Conservation (phyloP, 805 yeast species). For the Candida nitratophila region DNA sequence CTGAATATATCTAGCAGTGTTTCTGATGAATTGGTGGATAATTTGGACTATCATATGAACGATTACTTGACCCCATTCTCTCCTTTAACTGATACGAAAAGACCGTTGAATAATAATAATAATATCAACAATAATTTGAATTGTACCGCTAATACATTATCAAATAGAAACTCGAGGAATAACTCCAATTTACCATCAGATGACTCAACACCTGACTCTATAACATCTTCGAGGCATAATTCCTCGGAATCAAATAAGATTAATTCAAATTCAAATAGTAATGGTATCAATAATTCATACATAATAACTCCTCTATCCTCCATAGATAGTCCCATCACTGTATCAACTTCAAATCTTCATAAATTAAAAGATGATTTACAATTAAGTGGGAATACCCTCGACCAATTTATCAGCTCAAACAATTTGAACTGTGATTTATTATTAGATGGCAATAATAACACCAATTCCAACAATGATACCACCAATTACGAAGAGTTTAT, state of each 20-base stretch:
- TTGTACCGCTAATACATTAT: too few relatives aligned
- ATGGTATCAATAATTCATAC: slow-evolving; percentile 3
- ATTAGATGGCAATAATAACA: slow-evolving; percentile 11
- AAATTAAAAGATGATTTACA: slow-evolving; percentile 6
- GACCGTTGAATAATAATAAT: not conserved
- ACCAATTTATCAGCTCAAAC: slow-evolving; percentile 19
- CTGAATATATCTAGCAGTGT: too few relatives aligned
- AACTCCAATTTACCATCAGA: not conserved
- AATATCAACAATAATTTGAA: not conserved
- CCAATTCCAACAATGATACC: not conserved
- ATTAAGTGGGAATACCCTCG: slow-evolving; percentile 9
- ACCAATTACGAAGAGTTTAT: not conserved
- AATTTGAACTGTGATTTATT: slow-evolving; percentile 12
- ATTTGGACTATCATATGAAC: not conserved
- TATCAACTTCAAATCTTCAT: slow-evolving; percentile 1
- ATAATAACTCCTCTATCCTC: slow-evolving; percentile 18
- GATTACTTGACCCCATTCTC: not conserved
- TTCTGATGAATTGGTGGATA: too few relatives aligned
- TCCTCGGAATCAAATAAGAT: slow-evolving; percentile 2
- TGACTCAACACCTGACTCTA: slow-evolving; percentile 6
- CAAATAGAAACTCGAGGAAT: too few relatives aligned
- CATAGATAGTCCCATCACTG: slow-evolving; percentile 14
- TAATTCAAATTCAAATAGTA: not conserved
- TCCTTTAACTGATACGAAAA: not conserved
- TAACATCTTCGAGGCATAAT: slow-evolving; percentile 9